These are phyloP conservation scores for Fusarium neocosmosporiellum DNA, from an alignment of 2,329 filamentous ascomycete genomes.

Conservation along the genomic window DNA sequence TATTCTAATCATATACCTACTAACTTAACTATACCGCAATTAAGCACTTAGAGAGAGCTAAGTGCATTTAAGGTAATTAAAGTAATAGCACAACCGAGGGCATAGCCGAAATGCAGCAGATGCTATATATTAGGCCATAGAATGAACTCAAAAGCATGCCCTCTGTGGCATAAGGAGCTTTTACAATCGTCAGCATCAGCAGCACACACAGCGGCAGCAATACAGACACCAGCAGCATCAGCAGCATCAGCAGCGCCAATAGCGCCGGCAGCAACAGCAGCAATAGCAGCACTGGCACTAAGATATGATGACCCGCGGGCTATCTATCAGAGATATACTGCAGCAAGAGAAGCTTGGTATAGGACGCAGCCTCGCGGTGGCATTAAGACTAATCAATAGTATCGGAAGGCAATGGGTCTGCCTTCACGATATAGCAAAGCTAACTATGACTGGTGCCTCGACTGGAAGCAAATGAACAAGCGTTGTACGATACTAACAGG, in stretches of 20 bases:
- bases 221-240: too few species aligned
- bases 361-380: not conserved
- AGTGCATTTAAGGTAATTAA: not conserved
- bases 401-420: not conserved
- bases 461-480: constrained; percentile 1
- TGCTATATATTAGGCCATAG: not conserved
- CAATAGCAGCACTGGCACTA: not conserved
- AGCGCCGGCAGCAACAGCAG: not conserved
- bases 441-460: constrained; percentile 2
- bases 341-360: not conserved
- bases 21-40: not conserved
- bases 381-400: constrained; percentile 12
- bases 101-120: not conserved
- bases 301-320: too few species aligned
- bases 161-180: not conserved
- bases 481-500: not conserved
- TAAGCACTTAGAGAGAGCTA: not conserved
- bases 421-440: not conserved
- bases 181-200: not conserved
- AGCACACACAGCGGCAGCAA: not conserved
- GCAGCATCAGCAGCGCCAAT: too few species aligned
- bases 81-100: not conserved
- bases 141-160: not conserved
- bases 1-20: not conserved
- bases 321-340: too few species aligned